Conservation (phyloP, 805 yeast species). For the Candida corydali region DNA sequence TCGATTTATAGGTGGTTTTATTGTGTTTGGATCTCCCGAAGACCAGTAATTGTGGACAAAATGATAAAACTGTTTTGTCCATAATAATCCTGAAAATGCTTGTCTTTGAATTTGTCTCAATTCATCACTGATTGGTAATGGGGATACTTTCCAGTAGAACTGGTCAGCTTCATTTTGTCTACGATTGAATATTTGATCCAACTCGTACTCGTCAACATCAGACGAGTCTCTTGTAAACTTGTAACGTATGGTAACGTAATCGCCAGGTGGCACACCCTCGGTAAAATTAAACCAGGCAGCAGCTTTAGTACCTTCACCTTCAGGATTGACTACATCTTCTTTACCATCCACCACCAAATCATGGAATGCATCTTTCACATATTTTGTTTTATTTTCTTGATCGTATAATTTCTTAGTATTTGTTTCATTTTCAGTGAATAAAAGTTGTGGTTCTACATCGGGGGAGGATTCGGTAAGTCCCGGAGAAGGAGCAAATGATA, state of each 20-base stretch:
- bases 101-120: constrained; percentile 84
- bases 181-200: constrained; percentile 63
- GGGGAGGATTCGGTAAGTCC: constrained; percentile 54
- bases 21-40: constrained; percentile 74
- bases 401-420: constrained; percentile 65
- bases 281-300: constrained; percentile 74
- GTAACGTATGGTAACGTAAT: constrained; percentile 80
- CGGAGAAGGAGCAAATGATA: constrained; percentile 81
- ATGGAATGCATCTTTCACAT: constrained; percentile 88
- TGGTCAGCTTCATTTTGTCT: constrained; percentile 89
- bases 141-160: constrained; percentile 84
- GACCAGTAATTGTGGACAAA: constrained; percentile 85
- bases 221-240: constrained; percentile 46
- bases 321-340: constrained; percentile 64
- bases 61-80: constrained; percentile 91
- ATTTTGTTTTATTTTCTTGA: constrained; percentile 52
- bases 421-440: constrained; percentile 90
- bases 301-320: constrained; percentile 71
- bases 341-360: constrained; percentile 66
- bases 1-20: constrained; percentile 73
- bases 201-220: constrained; percentile 66
- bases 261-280: constrained; percentile 75
- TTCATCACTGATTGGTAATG: constrained; percentile 77
- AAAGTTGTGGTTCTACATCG: constrained; percentile 70
- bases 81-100: constrained; percentile 88